phyloP scores from a whole-genome alignment of 768 basidiomycete genomes.

The Lactifluus subvellereus region DNA sequence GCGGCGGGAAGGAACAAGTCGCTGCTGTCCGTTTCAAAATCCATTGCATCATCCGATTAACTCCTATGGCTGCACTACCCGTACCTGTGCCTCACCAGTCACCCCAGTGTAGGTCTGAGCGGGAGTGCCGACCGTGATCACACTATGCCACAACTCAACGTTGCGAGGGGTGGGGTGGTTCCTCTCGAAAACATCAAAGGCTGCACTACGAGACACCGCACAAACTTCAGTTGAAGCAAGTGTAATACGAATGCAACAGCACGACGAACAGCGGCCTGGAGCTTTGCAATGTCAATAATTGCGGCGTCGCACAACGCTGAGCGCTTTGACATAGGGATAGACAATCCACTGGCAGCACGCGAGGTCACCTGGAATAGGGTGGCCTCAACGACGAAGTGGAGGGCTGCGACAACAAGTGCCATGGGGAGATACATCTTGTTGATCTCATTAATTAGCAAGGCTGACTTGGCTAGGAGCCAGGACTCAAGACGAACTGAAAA shows the following conservation, averaged over 20 bases:
- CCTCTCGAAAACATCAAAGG: too few relatives aligned
- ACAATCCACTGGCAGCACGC: neutral
- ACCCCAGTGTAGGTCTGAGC: slow-evolving; percentile 13
- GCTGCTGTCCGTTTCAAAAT: slow-evolving; percentile 35
- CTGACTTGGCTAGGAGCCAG: neutral
- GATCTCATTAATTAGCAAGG: neutral
- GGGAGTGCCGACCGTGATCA: slow-evolving; percentile 18
- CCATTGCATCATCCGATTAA: slow-evolving; percentile 24
- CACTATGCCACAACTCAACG: slow-evolving; percentile 14
- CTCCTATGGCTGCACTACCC: neutral
- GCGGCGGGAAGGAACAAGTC: slow-evolving; percentile 34
- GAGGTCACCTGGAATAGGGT: neutral
- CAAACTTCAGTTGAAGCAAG: too few relatives aligned
- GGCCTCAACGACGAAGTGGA: neutral
- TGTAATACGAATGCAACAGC: too few relatives aligned
- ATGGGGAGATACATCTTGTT: neutral
- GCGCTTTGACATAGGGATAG: slow-evolving; percentile 1
- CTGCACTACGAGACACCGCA: too few relatives aligned
- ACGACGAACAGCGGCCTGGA: too few relatives aligned
- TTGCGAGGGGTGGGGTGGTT: neutral
- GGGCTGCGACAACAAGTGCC: neutral
- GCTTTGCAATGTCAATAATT: neutral
- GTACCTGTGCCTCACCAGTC: neutral
- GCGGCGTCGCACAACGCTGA: neutral
- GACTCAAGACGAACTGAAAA: too few relatives aligned